Base-by-base conservation (phyloP, 306 rosid species). In the Glycine soja region DNA sequence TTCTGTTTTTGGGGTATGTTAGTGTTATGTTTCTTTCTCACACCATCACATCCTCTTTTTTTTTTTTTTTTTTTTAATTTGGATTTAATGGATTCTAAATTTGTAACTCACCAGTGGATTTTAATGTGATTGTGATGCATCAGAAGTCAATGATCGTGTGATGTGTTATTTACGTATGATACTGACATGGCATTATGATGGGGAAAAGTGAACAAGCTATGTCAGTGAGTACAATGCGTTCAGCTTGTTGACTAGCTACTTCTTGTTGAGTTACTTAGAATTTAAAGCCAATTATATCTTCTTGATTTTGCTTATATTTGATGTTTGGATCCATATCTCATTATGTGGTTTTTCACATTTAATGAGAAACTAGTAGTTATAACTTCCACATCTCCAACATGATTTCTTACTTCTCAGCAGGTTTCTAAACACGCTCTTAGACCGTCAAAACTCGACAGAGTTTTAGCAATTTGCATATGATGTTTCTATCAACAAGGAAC, bases 1-100 rank as follows among this genome's bases (percentile, higher is more conserved):
- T 89, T 96, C 99, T 7, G 99, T 96, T 86, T 96, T 89, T 8
- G 99, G 88, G 89, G 99, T 96, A 90, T 59, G 1, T 18, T 78
- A 36, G 10, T 4, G 48, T 16, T 54, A 12, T 24, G 30, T 24
- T 24, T 24, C 30, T 24, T 24, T 24, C 30, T 24, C 30, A 24
- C 30, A 24, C 30, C 30, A 24, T 24, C 30, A 24, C 30, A 24
- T 24, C 30, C 30, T 24, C 30, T 24, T 24, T 24, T 24, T 24
- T 24, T 24, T 24, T 24, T 24, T 24, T 24, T 24, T 24, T 24
- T n/a, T 24, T 24, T 24, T 24, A 24, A 24, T 24, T 24, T 24
- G 30, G 30, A 24, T 24, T 24, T 24, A 24, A 24, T 24, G 30
- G 30, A 24, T 24, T 24, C 30, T 24, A 24, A 24, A 24, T 24